Evolutionary conservation across 495 filamentous ascomycete genomes (phyloP).

Genomic region (Pyrenula massariospora): DNA sequence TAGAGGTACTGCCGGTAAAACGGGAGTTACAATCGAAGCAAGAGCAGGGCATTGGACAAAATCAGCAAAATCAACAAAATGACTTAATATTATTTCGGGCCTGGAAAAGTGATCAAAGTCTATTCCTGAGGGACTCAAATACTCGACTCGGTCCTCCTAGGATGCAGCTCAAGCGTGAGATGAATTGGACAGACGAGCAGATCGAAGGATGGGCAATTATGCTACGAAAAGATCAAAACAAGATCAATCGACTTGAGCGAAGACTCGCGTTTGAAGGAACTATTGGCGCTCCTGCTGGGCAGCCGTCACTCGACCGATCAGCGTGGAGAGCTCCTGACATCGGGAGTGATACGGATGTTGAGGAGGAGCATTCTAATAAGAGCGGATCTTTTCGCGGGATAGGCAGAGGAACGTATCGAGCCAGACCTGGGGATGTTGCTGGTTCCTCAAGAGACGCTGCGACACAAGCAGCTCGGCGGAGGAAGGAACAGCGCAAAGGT

Average conservation of each 20-base stretch:
- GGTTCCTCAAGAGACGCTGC: constrained; percentile 46
- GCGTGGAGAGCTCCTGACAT: constrained; percentile 44
- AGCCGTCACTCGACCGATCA: constrained; percentile 36
- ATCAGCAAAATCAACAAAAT: constrained; percentile 25
- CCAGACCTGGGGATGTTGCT: constrained; percentile 37
- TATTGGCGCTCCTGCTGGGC: constrained; percentile 10
- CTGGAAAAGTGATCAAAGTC: constrained; percentile 46
- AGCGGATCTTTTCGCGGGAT: constrained; percentile 13
- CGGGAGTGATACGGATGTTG: constrained; percentile 9
- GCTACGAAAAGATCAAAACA: constrained; percentile 57
- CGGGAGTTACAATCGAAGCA: constrained; percentile 13
- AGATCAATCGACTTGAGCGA: constrained; percentile 51
- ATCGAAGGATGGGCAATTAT: constrained; percentile 93
- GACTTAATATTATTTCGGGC: constrained; percentile 44
- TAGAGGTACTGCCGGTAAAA: constrained; percentile 25
- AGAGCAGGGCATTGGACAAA: constrained; percentile 28
- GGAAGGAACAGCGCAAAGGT: constrained; percentile 69
- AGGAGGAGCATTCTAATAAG: constrained; percentile 25
- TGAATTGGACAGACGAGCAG: constrained; percentile 83
- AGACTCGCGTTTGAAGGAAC: constrained; percentile 49
- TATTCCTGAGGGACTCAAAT: constrained; percentile 57
- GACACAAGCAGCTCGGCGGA: constrained; percentile 49
- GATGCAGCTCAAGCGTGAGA: constrained; percentile 55
- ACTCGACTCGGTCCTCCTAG: constrained; percentile 54
- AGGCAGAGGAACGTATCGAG: constrained; percentile 8